Conservation (phyloP, 768 basidiomycete species). For the Wakefieldia striispora region DNA sequence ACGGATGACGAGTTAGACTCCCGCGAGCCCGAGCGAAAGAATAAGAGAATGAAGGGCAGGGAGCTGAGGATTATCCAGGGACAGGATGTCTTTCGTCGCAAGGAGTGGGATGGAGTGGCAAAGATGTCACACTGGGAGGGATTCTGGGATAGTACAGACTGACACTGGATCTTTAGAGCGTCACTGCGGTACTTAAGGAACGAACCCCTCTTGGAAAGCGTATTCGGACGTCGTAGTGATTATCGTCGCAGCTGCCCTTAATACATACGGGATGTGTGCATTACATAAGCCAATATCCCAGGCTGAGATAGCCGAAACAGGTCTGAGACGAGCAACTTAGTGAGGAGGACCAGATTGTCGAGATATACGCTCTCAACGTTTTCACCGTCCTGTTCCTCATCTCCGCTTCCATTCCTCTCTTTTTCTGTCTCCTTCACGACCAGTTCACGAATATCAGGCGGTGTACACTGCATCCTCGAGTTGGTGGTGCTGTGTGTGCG, state of each 20-base stretch:
- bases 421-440: constrained; percentile 13
- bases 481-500: constrained; percentile 1
- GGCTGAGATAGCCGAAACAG: no score
- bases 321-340: no score
- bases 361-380: constrained; percentile 11
- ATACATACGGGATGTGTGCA: not conserved
- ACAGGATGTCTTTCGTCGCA: constrained; percentile 60
- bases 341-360: not conserved
- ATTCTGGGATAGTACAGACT: constrained; percentile 30
- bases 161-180: not conserved
- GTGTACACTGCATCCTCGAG: constrained; percentile 19
- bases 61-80: constrained; percentile 85
- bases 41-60: constrained; percentile 75
- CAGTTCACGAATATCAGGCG: constrained; percentile 19
- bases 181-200: no score
- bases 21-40: constrained; percentile 58
- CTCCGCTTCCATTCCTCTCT: constrained; percentile 16
- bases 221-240: no score
- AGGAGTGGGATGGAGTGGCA: constrained; percentile 31
- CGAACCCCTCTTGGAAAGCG: no score
- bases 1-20: constrained; percentile 80
- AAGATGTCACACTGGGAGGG: constrained; percentile 33
- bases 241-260: no score
- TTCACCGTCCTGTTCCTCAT: constrained; percentile 24
- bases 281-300: not conserved